These are phyloP conservation scores for Vitis hybrid DNA, from an alignment of 177 flowering plant species.

Conservation along the genomic window DNA sequence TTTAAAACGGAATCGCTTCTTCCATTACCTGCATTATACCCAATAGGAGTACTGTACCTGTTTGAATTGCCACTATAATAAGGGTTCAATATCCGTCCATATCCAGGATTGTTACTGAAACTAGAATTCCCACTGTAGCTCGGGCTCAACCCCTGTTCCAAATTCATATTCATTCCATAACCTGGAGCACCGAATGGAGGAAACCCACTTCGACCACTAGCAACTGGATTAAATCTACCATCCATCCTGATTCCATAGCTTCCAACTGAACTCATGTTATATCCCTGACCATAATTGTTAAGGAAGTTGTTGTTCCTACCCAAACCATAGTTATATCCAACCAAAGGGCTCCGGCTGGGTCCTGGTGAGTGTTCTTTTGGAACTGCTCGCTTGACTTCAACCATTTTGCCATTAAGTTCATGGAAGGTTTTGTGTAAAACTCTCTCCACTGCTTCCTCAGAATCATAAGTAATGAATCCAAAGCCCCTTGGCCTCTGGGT, in stretches of 20 bases:
- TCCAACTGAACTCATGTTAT: conserved; percentile 44
- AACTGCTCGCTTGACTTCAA: conserved; percentile 83
- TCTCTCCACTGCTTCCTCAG: conserved; percentile 76
- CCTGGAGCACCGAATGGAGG: conserved; percentile 37
- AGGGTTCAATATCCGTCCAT: conserved; percentile 52
- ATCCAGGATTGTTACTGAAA: conserved; percentile 38
- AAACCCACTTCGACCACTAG: conserved; percentile 41
- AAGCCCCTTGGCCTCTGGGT: conserved; percentile 89
- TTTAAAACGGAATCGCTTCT: conserved; percentile 29
- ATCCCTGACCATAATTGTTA: conserved; percentile 56
- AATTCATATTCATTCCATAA: conserved; percentile 49
- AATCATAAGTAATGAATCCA: conserved; percentile 78
- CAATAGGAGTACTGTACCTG: conserved; percentile 44
- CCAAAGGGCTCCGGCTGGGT: conserved; percentile 65
- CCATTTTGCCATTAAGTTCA: conserved; percentile 83
- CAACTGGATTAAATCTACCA: conserved; percentile 58
- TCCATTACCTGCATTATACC: conserved; percentile 26
- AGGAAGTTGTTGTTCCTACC: conserved; percentile 57
- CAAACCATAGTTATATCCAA: conserved; percentile 60
- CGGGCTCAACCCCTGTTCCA: conserved; percentile 50
- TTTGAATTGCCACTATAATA: conserved; percentile 46
- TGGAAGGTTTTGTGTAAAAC: conserved; percentile 73
- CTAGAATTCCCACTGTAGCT: conserved; percentile 41
- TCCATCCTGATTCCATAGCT: conserved; percentile 67
- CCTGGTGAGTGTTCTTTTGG: conserved; percentile 77